Percentiles rank a stretch among this genome's conserved stretches.
These are phyloP conservation scores for Diphasiastrum complanatum DNA, from an alignment of 83 land plant genomes.

Conservation along the genomic window DNA sequence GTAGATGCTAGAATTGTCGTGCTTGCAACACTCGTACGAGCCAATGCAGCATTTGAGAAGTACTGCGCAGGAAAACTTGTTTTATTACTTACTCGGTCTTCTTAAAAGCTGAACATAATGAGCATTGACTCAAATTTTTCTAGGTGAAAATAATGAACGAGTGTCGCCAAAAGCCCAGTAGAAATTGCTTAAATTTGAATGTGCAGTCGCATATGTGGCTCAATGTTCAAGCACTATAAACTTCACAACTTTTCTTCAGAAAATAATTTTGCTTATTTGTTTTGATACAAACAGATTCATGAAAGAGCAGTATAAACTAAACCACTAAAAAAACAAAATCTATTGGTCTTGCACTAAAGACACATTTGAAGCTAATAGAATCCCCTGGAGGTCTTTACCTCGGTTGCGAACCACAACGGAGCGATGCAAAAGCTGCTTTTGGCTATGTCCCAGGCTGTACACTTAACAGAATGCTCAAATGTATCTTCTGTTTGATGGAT, in stretches of 20 bases:
- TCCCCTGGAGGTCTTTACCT: conserved; percentile 39
- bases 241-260: too few relatives aligned
- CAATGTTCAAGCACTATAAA: too few relatives aligned
- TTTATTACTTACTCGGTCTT: not conserved
- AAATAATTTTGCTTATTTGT: too few relatives aligned
- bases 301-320: conserved; percentile 1
- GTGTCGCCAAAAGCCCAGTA: too few relatives aligned
- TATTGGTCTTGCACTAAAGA: not conserved
- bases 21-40: conserved; percentile 95
- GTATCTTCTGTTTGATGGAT: conserved; percentile 26
- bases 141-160: not conserved
- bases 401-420: conserved; percentile 86
- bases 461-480: conserved; percentile 24
- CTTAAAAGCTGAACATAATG: not conserved
- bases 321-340: not conserved
- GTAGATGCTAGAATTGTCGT: conserved; percentile 93
- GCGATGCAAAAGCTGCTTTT: conserved; percentile 63
- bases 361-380: not conserved
- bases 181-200: too few relatives aligned
- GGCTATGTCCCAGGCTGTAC: conserved; percentile 53
- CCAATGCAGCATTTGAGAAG: conserved; percentile 92
- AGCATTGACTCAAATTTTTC: not conserved
- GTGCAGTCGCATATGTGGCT: too few relatives aligned
- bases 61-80: conserved; percentile 48
- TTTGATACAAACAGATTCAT: too few relatives aligned